These are phyloP conservation scores for Tremella mesenterica DNA, from an alignment of 768 basidiomycete genomes.

Conservation along the genomic window DNA sequence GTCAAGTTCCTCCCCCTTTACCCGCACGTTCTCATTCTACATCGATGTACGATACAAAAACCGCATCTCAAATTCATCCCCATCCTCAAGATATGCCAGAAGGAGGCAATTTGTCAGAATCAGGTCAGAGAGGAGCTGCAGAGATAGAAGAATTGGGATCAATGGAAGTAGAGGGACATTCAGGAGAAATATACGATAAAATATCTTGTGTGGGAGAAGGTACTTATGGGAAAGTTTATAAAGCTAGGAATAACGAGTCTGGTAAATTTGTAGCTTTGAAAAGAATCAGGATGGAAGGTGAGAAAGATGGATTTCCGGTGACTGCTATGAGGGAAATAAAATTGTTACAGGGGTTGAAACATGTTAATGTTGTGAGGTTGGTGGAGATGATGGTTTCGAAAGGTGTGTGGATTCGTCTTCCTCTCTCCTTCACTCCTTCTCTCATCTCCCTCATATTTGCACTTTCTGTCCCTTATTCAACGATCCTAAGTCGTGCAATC, in stretches of 20 bases:
- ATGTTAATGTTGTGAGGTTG: slow-evolving; percentile 78
- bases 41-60: neutral
- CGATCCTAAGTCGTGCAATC: neutral
- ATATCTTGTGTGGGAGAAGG: slow-evolving; percentile 94
- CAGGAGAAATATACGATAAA: slow-evolving; percentile 56
- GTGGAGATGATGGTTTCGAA: slow-evolving; percentile 99
- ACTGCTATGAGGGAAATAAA: slow-evolving; percentile 99
- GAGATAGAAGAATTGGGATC: neutral
- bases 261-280: slow-evolving; percentile 79
- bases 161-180: neutral
- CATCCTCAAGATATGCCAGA: neutral
- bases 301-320: slow-evolving; percentile 95
- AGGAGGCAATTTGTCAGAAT: neutral
- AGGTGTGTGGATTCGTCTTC: slow-evolving; percentile 50
- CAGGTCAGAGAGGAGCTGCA: neutral
- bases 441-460: neutral
- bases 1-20: too few relatives aligned
- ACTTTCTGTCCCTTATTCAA: neutral
- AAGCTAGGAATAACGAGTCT: slow-evolving; percentile 75
- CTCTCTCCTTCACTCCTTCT: too few relatives aligned
- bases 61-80: too few relatives aligned
- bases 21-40: too few relatives aligned
- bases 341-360: slow-evolving; percentile 78
- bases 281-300: slow-evolving; percentile 93
- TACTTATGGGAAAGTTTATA: slow-evolving; percentile 97